Base-by-base conservation (phyloP, 192 early-diverging fungal genomes). In the Linnemannia exigua region DNA sequence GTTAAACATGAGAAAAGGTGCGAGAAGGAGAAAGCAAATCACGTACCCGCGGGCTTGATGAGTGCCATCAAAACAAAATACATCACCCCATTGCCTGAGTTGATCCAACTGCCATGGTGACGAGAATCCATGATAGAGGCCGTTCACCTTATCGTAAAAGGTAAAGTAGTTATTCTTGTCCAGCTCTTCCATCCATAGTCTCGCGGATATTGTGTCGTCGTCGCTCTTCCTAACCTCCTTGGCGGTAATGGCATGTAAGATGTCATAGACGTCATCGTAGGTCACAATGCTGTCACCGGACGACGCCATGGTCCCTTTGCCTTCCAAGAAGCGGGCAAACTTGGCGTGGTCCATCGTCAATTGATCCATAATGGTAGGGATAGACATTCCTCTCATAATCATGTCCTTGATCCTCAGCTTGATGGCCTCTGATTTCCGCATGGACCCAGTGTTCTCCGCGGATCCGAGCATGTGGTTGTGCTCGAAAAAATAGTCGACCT, bases 211-310 rank as follows among this genome's bases (percentile, higher is more conserved):
- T 8, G 41, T 35, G 50, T 61, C 46, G n/a, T 74, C 47, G 1
- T 48, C 41, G 37, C 76, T 58, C 67, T 72, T 76, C 54, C 80
- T 70, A 38, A 72, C 71, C 25, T 35, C 33, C n/a, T 47, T 71
- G 17, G 75, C 37, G 14, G 52, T 67, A 7, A 76, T 67, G n/a
- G 54, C 46, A 44, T 76, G 68, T 33, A 33, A 33, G 37, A 81
- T 67, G 44, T 76, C 66, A 54, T 76, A 75, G 3, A 80, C 79
- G 41, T 80, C 79, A 47, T 80, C 79, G 20, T 80, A 80, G 1
- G 79, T 75, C 37, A 76, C 67, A 54, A 48, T 72, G 37, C 76
- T 52, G 54, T 76, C 80, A 5, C 73, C n/a, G 20, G 80, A 71
- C 9, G 50, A 51, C 25, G 54, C 5, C 22, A 16, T 66, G 54